Evolutionary conservation across 176 grass and related monocot genomes (phyloP).

Genomic region (Zea luxurians): DNA sequence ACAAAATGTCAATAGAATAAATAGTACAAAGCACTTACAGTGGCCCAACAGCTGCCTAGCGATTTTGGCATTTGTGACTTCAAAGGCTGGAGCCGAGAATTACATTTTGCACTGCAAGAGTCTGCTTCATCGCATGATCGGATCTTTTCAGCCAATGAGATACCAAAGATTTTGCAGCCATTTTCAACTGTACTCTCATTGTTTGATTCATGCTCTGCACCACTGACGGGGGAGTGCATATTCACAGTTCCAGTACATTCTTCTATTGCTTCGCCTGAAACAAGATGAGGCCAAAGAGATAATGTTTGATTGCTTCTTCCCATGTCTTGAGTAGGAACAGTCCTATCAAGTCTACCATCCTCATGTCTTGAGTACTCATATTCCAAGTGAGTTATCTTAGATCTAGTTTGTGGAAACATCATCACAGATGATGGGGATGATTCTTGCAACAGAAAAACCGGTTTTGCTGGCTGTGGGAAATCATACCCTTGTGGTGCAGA

Average conservation of each 20-base stretch:
- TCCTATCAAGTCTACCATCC: constrained; percentile 27
- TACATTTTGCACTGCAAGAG: constrained; percentile 25
- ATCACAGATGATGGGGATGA: constrained; percentile 63
- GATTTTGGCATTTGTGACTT: constrained; percentile 47
- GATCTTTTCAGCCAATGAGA: constrained; percentile 56
- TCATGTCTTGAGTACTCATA: constrained; percentile 28
- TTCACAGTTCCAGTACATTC: constrained; percentile 38
- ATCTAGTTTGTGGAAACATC: constrained; percentile 51
- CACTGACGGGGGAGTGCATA: constrained; percentile 24
- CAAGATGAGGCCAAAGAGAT: constrained; percentile 44
- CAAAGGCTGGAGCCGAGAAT: constrained; percentile 39
- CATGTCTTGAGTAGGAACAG: constrained; percentile 26
- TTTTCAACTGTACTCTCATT: constrained; percentile 37
- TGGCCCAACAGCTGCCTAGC: constrained; percentile 40
- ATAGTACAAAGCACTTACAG: constrained; percentile 40
- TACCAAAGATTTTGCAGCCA: constrained; percentile 70
- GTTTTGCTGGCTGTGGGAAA: constrained; percentile 36
- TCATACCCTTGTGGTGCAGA: constrained; percentile 37
- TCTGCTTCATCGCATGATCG: constrained; percentile 38
- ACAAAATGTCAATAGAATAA: constrained; percentile 19
- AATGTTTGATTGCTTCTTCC: constrained; percentile 44
- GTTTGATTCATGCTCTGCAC: constrained; percentile 37
- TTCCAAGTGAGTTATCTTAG: constrained; percentile 31
- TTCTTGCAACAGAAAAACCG: constrained; percentile 39
- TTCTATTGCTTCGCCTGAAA: constrained; percentile 34